A percentile compares a stretch with the other conserved stretches of the same genome.
Conservation (phyloP, 768 basidiomycete species). For the Astraeus odoratus region DNA sequence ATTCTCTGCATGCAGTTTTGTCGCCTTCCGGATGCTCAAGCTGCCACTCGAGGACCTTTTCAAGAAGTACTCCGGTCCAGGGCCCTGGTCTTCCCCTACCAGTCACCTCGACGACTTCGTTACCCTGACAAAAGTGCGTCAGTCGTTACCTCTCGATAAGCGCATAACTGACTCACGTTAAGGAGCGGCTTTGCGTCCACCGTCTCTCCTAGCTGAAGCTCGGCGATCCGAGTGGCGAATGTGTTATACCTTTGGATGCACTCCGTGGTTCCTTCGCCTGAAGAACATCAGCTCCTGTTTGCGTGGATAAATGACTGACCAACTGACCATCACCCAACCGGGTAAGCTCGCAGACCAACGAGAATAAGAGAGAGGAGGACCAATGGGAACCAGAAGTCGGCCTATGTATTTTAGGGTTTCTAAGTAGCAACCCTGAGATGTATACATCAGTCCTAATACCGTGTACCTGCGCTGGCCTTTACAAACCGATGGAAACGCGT, state of each 20-base stretch:
- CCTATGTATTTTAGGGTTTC: slow-evolving; percentile 63
- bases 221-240: slow-evolving; percentile 54
- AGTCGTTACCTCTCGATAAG: neutral
- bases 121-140: slow-evolving; percentile 48
- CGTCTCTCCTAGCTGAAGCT: slow-evolving; percentile 49
- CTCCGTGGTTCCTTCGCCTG: slow-evolving; percentile 39
- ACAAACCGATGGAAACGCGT: slow-evolving; percentile 59
- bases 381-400: slow-evolving; percentile 55
- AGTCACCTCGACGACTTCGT: slow-evolving; percentile 50
- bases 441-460: neutral
- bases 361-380: slow-evolving; percentile 67
- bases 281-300: slow-evolving; percentile 3
- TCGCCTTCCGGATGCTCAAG: slow-evolving; percentile 64
- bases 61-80: slow-evolving; percentile 59
- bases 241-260: slow-evolving; percentile 58
- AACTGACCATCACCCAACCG: slow-evolving; percentile 39
- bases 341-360: slow-evolving; percentile 65
- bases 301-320: slow-evolving; percentile 5
- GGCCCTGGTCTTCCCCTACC: slow-evolving; percentile 58
- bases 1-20: slow-evolving; percentile 59
- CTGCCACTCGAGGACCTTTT: slow-evolving; percentile 79
- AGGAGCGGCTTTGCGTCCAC: slow-evolving; percentile 71
- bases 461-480: slow-evolving; percentile 8
- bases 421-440: slow-evolving; percentile 54
- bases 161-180: slow-evolving; percentile 48